These are phyloP conservation scores for Panicum miliaceum DNA, from an alignment of 176 grass and related monocot genomes.

Conservation along the genomic window DNA sequence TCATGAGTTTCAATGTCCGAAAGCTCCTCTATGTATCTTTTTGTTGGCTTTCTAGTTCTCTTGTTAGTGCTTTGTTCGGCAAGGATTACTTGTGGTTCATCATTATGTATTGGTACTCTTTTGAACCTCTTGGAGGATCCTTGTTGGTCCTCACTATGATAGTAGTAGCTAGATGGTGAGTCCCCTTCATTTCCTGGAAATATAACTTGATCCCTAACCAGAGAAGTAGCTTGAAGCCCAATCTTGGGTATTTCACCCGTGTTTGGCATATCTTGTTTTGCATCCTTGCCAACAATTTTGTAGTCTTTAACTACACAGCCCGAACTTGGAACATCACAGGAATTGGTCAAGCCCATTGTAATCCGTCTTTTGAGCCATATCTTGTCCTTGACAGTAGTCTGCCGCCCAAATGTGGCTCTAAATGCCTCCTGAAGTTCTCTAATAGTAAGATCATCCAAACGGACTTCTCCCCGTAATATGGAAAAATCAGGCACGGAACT, in stretches of 20 bases:
- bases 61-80: constrained; percentile 53
- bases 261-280: constrained; percentile 33
- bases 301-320: constrained; percentile 82
- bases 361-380: constrained; percentile 97
- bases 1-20: constrained; percentile 66
- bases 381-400: constrained; percentile 98
- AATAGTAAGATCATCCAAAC: constrained; percentile 87
- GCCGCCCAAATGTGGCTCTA: constrained; percentile 85
- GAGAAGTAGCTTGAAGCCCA: constrained; percentile 37
- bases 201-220: constrained; percentile 50
- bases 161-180: constrained; percentile 49
- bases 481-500: constrained; percentile 84
- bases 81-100: constrained; percentile 49
- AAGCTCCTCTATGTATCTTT: constrained; percentile 95
- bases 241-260: constrained; percentile 24
- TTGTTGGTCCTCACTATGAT: constrained; percentile 57
- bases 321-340: constrained; percentile 80
- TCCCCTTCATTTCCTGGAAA: constrained; percentile 41
- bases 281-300: constrained; percentile 59
- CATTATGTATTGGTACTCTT: constrained; percentile 36
- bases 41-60: constrained; percentile 93
- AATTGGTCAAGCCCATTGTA: constrained; percentile 92
- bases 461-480: constrained; percentile 78
- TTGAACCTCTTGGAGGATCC: constrained; percentile 61
- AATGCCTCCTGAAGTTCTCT: constrained; percentile 98